Conservation (phyloP, 768 basidiomycete genomes). For the Termitomyces sp. region DNA sequence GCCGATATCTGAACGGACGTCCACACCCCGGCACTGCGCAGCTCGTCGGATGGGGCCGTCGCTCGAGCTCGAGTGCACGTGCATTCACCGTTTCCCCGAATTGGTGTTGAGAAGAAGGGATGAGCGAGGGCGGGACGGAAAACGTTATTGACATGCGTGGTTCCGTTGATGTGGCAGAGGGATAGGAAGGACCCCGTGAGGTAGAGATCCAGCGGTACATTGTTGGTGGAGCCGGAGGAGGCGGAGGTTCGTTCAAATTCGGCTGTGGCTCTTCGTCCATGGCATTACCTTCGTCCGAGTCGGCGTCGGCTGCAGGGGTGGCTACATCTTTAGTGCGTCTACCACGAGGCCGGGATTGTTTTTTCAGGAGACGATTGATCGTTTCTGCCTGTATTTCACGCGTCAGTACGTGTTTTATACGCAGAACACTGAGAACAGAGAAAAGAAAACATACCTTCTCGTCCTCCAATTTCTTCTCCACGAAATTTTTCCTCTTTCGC, state of each 20-base stretch:
- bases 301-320: constrained; percentile 21
- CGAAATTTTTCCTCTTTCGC: constrained; percentile 74
- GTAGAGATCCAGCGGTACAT: constrained; percentile 77
- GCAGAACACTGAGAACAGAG: neutral
- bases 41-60: constrained; percentile 14
- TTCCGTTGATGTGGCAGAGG: neutral
- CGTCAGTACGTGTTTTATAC: too few species aligned
- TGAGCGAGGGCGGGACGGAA: constrained; percentile 40
- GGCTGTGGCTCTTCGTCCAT: constrained; percentile 20
- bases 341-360: constrained; percentile 67
- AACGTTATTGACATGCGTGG: constrained; percentile 44
- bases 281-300: constrained; percentile 30
- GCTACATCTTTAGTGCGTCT: constrained; percentile 36
- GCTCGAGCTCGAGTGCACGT: too few species aligned
- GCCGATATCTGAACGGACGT: constrained; percentile 56
- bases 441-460: too few species aligned
- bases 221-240: constrained; percentile 26
- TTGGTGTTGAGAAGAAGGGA: constrained; percentile 5
- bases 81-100: too few species aligned
- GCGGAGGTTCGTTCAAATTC: neutral
- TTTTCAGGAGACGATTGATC: constrained; percentile 85
- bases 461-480: constrained; percentile 81
- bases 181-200: constrained; percentile 25
- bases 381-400: constrained; percentile 68
- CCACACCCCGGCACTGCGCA: constrained; percentile 63